Percentiles rank a stretch among this genome's conserved stretches.
Conservation (phyloP, 1,284 basidiomycete species). For the Moesziomyces parantarcticus region DNA sequence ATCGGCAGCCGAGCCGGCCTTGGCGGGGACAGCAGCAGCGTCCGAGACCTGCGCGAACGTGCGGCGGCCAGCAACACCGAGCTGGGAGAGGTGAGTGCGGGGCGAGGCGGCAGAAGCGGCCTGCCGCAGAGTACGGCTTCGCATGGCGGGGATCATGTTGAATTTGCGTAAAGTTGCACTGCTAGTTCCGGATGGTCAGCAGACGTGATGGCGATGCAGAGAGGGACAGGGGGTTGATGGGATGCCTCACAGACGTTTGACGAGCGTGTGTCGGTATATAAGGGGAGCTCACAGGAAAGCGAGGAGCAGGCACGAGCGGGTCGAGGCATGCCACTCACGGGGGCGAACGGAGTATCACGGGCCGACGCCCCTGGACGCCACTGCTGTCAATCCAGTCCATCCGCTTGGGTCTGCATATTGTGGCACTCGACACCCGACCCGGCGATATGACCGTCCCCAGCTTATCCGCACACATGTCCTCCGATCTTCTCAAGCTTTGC, state of each 20-base stretch:
- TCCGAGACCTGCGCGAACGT: conserved; percentile 44
- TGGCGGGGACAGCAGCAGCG: conserved; percentile 17
- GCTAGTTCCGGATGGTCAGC: background rate
- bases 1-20: conserved; percentile 6
- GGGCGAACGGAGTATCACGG: background rate
- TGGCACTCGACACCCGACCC: background rate
- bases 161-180: background rate
- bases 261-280: background rate
- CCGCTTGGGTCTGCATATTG: background rate
- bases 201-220: background rate
- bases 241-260: background rate
- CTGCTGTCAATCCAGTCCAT: background rate
- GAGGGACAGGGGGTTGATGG: background rate
- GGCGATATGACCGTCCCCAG: background rate
- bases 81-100: background rate
- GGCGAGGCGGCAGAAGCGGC: conserved; percentile 3
- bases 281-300: background rate
- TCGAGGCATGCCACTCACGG: background rate
- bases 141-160: conserved; percentile 29
- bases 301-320: background rate
- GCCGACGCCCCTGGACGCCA: background rate
- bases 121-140: conserved; percentile 27
- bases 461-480: background rate
- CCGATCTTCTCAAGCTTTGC: background rate
- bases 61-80: conserved; percentile 7